Evolutionary conservation across 2,329 filamentous ascomycete genomes (phyloP), one percentile per base, ranked within the genome.

Genomic region (Esteya vermicola): DNA sequence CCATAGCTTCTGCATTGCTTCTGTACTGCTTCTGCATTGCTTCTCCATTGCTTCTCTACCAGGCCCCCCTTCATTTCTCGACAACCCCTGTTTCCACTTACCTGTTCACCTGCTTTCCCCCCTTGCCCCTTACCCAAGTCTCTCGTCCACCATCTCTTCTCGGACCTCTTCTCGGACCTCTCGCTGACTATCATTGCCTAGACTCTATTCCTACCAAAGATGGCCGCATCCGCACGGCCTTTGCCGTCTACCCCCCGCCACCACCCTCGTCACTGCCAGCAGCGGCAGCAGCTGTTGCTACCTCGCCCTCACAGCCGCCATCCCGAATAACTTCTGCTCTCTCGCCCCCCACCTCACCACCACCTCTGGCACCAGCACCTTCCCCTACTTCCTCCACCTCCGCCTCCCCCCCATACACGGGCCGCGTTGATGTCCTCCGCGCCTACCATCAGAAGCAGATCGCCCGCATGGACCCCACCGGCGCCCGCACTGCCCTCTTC

Each of bases 401-500:
- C 42, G 28, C 39, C 45, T n/a, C 32, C 33, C 30, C 41, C 35
- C 2, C 45, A 38, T 33, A 36, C 33, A 36, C 37, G 16, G 47
- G 50, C 8, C 44, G 45, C 10, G 40, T 47, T 33, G 47, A 86
- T 52, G 80, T 86, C 19, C 63, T 96, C 52, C 66, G 67, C 28
- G 59, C 70, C 43, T 68, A 93, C 51, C 78, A 78, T 50, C 57
- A 69, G 38, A 62, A 73, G 41, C 85, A 93, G 62, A 70, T 93
- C 53, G 56, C 69, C 31, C 59, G 70, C 32, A 81, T 95, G 53
- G 91, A 98, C 61, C 85, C 86, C 5, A 85, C 78, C 1, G 86
- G 86, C 37, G 78, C 81, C 39, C 82, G 89, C 45, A 81, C 78
- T 33, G 74, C 76, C 25, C 77, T 98, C 42, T 95, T 98, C 66